Base-by-base conservation (phyloP, 805 yeast species). In the Candida succiphila region DNA sequence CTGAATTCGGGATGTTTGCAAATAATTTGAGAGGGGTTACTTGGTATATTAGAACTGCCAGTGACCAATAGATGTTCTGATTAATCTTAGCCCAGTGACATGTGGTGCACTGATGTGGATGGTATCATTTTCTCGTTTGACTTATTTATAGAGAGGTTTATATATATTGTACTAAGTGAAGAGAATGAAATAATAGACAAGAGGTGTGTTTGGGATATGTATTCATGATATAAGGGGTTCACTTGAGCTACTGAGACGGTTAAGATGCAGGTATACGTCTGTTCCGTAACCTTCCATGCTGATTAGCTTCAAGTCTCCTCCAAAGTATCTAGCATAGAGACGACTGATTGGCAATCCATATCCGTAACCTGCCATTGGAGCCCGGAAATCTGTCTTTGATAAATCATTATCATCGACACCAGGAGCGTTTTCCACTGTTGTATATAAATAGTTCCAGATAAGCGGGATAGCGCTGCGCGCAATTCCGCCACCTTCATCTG, bases 201-300 rank as follows among this genome's bases (percentile, higher is more conserved):
- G n/a, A n/a, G n/a, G n/a, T n/a, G n/a, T n/a, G n/a, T n/a, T n/a
- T n/a, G n/a, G n/a, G n/a, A n/a, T n/a, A n/a, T n/a, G n/a, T n/a
- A n/a, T n/a, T n/a, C n/a, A n/a, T n/a, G n/a, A n/a, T n/a, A n/a
- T 75, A 35, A 75, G 55, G 4, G 89, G 92, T 56, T 82, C 94
- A 36, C 75, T 69, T 3, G 79, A 72, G 33, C 81, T 72, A 45
- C 81, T 75, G 45, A 86, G 69, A 35, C 94, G 65, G 56, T 86
- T 86, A 52, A 86, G 65, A 58, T 87, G 95, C 49, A 87, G 56
- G 48, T 86, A 87, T 2, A 84, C 95, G 52, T 86, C 96, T 1
- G 96, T 86, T 13, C 96, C 96, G 49, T 86, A 84, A 7, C 95
- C 95, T 56, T 86, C 95, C 94, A 87, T 84, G 23, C 86, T 75